A percentile compares a stretch with the other conserved stretches of the same genome.
Evolutionary conservation across 2,329 filamentous ascomycete species (phyloP).

Genomic region (Trichophyton simii): DNA sequence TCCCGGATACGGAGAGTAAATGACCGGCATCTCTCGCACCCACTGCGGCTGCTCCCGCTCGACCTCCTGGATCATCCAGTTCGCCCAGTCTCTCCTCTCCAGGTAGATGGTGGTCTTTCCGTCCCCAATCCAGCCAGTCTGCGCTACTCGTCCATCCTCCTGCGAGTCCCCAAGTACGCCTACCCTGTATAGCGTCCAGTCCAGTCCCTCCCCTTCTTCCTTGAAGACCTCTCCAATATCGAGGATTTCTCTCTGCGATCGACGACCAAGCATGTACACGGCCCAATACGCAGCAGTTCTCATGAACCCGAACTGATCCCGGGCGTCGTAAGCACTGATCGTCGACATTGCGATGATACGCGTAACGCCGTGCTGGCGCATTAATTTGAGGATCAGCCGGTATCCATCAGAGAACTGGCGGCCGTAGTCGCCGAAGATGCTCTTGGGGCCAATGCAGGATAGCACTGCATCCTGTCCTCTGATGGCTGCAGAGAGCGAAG

Average conservation of each 20-base stretch:
- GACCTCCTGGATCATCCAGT: slow-evolving; percentile 14
- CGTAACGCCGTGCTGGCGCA: slow-evolving; percentile 20
- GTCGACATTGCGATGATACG: slow-evolving; percentile 28
- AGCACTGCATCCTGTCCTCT: slow-evolving; percentile 15
- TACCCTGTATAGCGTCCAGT: slow-evolving; percentile 13
- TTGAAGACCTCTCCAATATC: slow-evolving; percentile 11
- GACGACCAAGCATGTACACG: slow-evolving; percentile 8
- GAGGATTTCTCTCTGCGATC: slow-evolving; percentile 10
- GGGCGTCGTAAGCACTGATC: slow-evolving; percentile 17
- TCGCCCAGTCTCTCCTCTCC: slow-evolving; percentile 13
- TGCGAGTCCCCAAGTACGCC: slow-evolving; percentile 8
- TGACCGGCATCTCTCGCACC: slow-evolving; percentile 13
- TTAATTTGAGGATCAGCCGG: slow-evolving; percentile 16
- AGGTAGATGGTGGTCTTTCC: slow-evolving; percentile 10
- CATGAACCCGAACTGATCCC: slow-evolving; percentile 18
- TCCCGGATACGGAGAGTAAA: slow-evolving; percentile 8
- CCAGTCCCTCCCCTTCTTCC: slow-evolving; percentile 10
- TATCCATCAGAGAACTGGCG: slow-evolving; percentile 8
- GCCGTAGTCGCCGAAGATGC: slow-evolving; percentile 1
- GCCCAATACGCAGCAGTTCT: slow-evolving; percentile 10
- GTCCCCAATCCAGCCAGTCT: slow-evolving; percentile 13
- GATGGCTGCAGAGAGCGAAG: slow-evolving; percentile 12
- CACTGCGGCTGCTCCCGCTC: slow-evolving; percentile 11
- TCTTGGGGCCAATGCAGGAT: slow-evolving; percentile 13
- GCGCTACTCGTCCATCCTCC: slow-evolving; percentile 9